These are phyloP conservation scores for Lolium multiflorum DNA, from an alignment of 176 grass and related monocot species.

Conservation along the genomic window DNA sequence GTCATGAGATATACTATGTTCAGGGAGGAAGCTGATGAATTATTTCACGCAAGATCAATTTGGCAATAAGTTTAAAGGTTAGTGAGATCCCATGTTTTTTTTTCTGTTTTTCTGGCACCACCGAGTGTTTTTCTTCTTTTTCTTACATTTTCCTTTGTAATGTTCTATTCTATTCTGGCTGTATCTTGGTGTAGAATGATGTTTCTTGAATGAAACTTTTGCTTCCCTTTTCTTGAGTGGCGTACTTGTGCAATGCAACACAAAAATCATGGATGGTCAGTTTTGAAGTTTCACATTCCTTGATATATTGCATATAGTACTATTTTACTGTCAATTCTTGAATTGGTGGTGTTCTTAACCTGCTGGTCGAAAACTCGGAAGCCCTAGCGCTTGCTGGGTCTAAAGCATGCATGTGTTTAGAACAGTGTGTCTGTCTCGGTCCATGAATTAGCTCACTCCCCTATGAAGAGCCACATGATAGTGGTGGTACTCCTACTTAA, in stretches of 20 bases:
- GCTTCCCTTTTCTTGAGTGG: constrained; percentile 22
- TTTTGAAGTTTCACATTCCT: not conserved
- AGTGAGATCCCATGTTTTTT: constrained; percentile 59
- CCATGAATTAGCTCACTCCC: constrained; percentile 4
- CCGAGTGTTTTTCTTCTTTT: constrained; percentile 27
- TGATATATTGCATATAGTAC: not conserved
- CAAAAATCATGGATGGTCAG: constrained; percentile 27
- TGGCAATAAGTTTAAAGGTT: constrained; percentile 53
- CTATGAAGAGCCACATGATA: constrained; percentile 36
- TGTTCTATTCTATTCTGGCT: constrained; percentile 50
- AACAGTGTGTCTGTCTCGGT: constrained; percentile 18
- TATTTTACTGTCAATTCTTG: constrained; percentile 35
- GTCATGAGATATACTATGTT: constrained; percentile 17
- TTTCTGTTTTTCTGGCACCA: constrained; percentile 60
- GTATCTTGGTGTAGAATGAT: constrained; percentile 51
- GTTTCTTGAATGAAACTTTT: constrained; percentile 41
- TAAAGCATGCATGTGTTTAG: constrained; percentile 29
- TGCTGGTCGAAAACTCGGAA: constrained; percentile 35
- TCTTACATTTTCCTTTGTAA: constrained; percentile 55
- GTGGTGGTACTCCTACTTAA: constrained; percentile 16
- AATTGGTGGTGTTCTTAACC: constrained; percentile 22
- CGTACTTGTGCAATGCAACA: constrained; percentile 36
- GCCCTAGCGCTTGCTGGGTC: constrained; percentile 4
- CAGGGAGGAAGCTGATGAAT: not conserved
- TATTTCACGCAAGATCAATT: constrained; percentile 38